These are phyloP conservation scores for Venturia aucupariae DNA, from an alignment of 2,329 filamentous ascomycete species.

Conservation along the genomic window DNA sequence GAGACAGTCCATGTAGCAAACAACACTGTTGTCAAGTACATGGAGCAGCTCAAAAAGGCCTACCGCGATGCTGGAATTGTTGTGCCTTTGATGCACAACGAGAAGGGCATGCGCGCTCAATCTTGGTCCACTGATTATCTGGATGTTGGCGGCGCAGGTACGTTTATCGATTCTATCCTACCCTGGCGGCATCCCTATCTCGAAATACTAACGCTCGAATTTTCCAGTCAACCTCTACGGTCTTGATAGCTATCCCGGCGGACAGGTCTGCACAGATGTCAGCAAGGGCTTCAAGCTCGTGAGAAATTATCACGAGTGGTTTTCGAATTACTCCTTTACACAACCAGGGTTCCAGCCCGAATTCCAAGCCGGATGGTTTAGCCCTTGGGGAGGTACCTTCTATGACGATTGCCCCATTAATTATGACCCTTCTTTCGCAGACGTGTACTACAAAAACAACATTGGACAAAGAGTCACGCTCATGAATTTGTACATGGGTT, in stretches of 20 bases:
- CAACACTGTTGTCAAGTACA: conserved; percentile 42
- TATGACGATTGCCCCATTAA: conserved; percentile 9
- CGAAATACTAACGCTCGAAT: not conserved
- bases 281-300: conserved; percentile 12
- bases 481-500: conserved; percentile 56
- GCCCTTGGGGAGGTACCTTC: conserved; percentile 48
- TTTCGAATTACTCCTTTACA: conserved; percentile 21
- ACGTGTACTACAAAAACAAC: conserved; percentile 55
- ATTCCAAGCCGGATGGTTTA: conserved; percentile 52
- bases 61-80: conserved; percentile 48
- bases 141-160: conserved; percentile 31
- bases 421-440: conserved; percentile 45
- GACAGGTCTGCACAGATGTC: conserved; percentile 30
- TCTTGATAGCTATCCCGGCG: conserved; percentile 43
- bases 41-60: conserved; percentile 46
- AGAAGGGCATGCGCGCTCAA: conserved; percentile 49
- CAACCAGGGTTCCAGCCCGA: conserved; percentile 50
- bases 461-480: conserved; percentile 51
- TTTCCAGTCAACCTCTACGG: conserved; percentile 44
- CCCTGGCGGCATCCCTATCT: not conserved
- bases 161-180: conserved; percentile 29
- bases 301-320: conserved; percentile 10
- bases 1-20: conserved; percentile 38
- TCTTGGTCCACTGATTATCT: conserved; percentile 55
- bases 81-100: conserved; percentile 49